Conservation (phyloP, 768 basidiomycete genomes). For the Postia placenta region DNA sequence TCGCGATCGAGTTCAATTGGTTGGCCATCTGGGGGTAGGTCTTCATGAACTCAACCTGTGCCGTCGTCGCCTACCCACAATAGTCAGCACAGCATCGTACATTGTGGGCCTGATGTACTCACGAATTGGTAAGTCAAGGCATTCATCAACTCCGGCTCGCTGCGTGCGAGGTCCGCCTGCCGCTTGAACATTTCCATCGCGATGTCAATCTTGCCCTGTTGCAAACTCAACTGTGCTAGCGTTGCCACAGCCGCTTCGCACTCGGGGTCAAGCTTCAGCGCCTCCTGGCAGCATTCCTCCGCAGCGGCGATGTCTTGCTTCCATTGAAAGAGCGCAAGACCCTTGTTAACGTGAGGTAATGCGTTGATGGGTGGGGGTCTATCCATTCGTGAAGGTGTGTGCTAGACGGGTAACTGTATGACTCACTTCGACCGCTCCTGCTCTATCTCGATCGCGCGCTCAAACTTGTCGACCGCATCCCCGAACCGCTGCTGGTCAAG, state of each 20-base stretch:
- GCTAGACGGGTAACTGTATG: background rate
- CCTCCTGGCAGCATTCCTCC: conserved; percentile 82
- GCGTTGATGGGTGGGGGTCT: conserved; percentile 65
- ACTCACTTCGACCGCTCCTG: conserved; percentile 26
- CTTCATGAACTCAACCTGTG: conserved; percentile 78
- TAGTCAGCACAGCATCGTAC: background rate
- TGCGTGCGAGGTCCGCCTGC: conserved; percentile 82
- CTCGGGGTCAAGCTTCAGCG: conserved; percentile 81
- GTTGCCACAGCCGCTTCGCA: conserved; percentile 97
- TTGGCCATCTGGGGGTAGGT: conserved; percentile 82
- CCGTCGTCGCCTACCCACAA: conserved; percentile 56
- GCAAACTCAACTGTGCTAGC: conserved; percentile 86
- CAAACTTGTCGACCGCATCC: conserved; percentile 91
- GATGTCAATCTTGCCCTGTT: conserved; percentile 82
- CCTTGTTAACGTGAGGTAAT: conserved; percentile 93
- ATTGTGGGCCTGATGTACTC: conserved; percentile 23
- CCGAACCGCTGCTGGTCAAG: conserved; percentile 86
- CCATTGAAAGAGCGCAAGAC: conserved; percentile 95
- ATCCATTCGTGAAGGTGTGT: background rate
- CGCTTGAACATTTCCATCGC: conserved; percentile 84
- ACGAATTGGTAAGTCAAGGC: conserved; percentile 78
- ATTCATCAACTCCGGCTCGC: conserved; percentile 79
- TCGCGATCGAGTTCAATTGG: conserved; percentile 49
- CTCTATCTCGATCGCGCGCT: conserved; percentile 85
- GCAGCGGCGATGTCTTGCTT: conserved; percentile 83